These are phyloP conservation scores for Gonapodya prolifera DNA, from an alignment of 192 early-diverging fungal species.

Conservation along the genomic window DNA sequence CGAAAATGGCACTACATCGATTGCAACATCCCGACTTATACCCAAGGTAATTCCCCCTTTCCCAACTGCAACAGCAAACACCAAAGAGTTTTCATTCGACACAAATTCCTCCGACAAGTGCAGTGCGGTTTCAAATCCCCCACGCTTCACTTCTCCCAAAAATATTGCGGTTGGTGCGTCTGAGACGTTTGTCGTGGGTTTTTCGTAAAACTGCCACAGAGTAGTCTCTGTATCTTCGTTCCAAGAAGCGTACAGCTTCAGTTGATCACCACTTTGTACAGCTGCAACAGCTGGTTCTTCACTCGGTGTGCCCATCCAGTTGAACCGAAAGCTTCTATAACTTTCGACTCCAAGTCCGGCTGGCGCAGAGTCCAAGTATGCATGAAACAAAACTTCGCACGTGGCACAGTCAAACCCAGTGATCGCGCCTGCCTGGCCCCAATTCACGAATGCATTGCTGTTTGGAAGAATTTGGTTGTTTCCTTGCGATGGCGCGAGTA, in stretches of 20 bases:
- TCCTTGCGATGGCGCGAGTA: not conserved
- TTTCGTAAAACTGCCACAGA: not conserved
- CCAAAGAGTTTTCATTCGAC: not conserved
- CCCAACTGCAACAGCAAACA: not conserved
- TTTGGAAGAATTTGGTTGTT: not conserved
- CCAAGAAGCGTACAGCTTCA: not conserved
- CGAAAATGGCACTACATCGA: not conserved
- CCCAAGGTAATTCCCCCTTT: not conserved
- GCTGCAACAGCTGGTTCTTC: not conserved
- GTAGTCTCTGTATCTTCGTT: not conserved
- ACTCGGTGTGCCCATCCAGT: not conserved
- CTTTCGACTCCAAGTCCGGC: not conserved
- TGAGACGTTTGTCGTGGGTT: too few species aligned
- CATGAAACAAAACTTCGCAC: not conserved
- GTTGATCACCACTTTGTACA: not conserved
- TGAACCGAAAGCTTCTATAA: not conserved
- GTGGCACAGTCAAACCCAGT: not conserved
- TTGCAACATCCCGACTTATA: not conserved
- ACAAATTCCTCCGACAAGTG: not conserved
- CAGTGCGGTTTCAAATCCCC: not conserved
- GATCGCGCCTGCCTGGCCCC: not conserved
- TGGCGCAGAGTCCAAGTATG: not conserved
- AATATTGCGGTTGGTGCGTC: not conserved
- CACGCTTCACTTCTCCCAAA: not conserved
- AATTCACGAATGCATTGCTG: not conserved